These are phyloP conservation scores for Xylaria intraflava DNA, from an alignment of 495 filamentous ascomycete species.

Conservation along the genomic window DNA sequence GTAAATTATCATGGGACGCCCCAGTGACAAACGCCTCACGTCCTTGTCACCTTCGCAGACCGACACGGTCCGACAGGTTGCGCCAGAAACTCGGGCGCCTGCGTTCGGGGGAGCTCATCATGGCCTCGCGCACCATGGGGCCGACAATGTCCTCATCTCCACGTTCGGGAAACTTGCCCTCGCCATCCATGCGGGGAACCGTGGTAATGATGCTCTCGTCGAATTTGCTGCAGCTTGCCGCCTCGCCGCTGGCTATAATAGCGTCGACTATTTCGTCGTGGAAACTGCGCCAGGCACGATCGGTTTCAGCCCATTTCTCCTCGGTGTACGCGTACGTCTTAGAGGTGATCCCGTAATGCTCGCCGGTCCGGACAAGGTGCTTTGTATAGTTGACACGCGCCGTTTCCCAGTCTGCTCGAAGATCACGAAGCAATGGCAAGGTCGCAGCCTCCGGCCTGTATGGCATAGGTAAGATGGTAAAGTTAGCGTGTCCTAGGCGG, in stretches of 20 bases:
- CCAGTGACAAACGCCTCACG: neutral
- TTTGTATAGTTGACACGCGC: constrained; percentile 76
- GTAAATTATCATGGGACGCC: neutral
- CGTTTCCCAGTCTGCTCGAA: constrained; percentile 73
- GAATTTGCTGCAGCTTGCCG: constrained; percentile 22
- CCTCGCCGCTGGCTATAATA: constrained; percentile 35
- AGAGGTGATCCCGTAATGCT: constrained; percentile 79
- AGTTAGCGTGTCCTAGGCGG: constrained; percentile 85
- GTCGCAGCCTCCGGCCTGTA: constrained; percentile 58
- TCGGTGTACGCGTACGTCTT: constrained; percentile 76
- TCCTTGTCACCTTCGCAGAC: constrained; percentile 28
- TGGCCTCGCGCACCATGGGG: constrained; percentile 67
- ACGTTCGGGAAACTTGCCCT: constrained; percentile 78
- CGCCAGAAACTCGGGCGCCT: constrained; percentile 40
- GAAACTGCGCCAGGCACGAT: constrained; percentile 60
- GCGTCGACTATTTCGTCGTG: constrained; percentile 52
- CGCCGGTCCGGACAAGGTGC: constrained; percentile 74
- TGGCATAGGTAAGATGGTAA: constrained; percentile 76
- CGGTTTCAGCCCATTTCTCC: constrained; percentile 76
- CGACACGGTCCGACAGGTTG: constrained; percentile 38
- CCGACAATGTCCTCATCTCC: constrained; percentile 90
- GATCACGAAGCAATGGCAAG: constrained; percentile 53
- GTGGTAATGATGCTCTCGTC: constrained; percentile 38
- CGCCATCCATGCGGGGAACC: constrained; percentile 49
- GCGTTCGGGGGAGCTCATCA: constrained; percentile 40